Evolutionary conservation across 2,329 filamentous ascomycete genomes (phyloP).

Genomic region (Coniochaeta sp.): DNA sequence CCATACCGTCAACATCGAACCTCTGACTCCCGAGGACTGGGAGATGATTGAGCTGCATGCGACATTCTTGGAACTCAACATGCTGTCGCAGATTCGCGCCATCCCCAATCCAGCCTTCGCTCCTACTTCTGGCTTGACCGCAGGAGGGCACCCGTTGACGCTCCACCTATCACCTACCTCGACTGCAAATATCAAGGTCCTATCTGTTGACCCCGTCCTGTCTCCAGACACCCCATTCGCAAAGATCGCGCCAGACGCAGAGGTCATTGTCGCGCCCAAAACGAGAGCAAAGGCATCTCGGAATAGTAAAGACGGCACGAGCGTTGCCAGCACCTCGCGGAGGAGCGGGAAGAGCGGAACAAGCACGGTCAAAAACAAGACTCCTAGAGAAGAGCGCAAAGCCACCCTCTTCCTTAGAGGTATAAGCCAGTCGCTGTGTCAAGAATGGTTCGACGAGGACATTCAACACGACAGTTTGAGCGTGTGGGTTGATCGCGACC

Average conservation of each 20-base stretch:
- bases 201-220: constrained; percentile 71
- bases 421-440: constrained; percentile 61
- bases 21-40: constrained; percentile 92
- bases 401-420: constrained; percentile 72
- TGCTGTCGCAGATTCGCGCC: constrained; percentile 86
- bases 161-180: constrained; percentile 92
- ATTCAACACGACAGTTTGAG: constrained; percentile 51
- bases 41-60: constrained; percentile 98
- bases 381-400: constrained; percentile 55
- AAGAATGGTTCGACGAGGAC: constrained; percentile 73
- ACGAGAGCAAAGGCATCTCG: constrained; percentile 63
- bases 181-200: constrained; percentile 82
- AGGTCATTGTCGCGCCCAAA: constrained; percentile 96
- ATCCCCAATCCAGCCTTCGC: constrained; percentile 75
- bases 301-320: constrained; percentile 65
- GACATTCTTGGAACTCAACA: constrained; percentile 88
- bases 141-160: constrained; percentile 70
- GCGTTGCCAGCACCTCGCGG: constrained; percentile 70
- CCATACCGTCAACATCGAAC: constrained; percentile 95
- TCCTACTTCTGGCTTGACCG: constrained; percentile 35
- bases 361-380: constrained; percentile 53
- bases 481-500: constrained; percentile 79
- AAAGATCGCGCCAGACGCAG: constrained; percentile 88
- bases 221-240: constrained; percentile 67
- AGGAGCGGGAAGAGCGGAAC: constrained; percentile 69